phyloP scores from a whole-genome alignment of 257 asterid species.

The Solanum paucissectum region DNA sequence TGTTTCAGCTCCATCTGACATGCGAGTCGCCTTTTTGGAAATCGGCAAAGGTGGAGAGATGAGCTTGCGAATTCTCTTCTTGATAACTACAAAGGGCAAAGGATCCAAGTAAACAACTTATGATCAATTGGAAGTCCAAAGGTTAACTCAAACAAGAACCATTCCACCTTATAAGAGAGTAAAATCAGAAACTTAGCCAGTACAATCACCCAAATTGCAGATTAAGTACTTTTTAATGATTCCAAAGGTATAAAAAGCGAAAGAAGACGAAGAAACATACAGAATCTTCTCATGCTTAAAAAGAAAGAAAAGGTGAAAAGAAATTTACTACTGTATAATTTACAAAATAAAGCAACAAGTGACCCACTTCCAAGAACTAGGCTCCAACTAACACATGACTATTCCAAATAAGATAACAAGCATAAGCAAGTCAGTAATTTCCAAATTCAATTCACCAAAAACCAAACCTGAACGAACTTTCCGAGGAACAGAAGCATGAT shows the following conservation, averaged over 20 bases:
- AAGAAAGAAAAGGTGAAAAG: conserved; percentile 1
- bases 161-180: not conserved
- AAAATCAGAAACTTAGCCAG: not conserved
- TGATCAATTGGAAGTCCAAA: not conserved
- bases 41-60: conserved; percentile 19
- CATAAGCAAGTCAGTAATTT: not conserved
- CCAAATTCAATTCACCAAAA: conserved; percentile 8
- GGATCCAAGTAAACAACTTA: not conserved
- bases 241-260: not conserved
- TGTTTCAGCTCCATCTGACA: conserved; percentile 19
- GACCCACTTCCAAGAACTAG: not conserved
- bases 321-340: not conserved
- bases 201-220: not conserved
- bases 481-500: conserved; percentile 58
- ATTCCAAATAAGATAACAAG: not conserved
- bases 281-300: not conserved
- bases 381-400: not conserved
- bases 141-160: not conserved
- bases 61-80: conserved; percentile 47
- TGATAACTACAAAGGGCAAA: conserved; percentile 30
- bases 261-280: not conserved
- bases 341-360: not conserved
- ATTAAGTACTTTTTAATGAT: not conserved
- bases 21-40: conserved; percentile 27
- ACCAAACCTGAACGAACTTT: conserved; percentile 66